A percentile compares a stretch with the other conserved stretches of the same genome.
These are phyloP conservation scores for Chenopodium formosanum DNA, from an alignment of 148 eudicot species.

Conservation along the genomic window DNA sequence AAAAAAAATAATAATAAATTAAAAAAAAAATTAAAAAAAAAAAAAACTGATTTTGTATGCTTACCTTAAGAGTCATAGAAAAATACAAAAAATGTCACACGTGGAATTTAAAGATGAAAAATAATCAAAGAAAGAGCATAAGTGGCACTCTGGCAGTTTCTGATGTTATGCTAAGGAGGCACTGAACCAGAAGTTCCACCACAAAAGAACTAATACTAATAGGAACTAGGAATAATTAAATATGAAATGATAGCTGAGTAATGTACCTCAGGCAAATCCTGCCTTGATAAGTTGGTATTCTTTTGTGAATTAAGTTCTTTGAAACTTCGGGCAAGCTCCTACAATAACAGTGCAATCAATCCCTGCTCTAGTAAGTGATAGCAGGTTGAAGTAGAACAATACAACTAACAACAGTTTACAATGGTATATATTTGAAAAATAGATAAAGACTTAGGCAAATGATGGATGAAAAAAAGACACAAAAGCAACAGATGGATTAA, in stretches of 20 bases:
- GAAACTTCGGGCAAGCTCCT: slow-evolving; percentile 40
- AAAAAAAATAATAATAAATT: background rate
- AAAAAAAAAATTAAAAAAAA: too few species aligned
- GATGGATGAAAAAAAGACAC: background rate
- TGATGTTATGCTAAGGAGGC: background rate
- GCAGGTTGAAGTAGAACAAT: background rate
- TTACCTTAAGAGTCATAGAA: background rate
- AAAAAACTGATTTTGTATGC: background rate
- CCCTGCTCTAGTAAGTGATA: background rate
- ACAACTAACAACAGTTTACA: background rate
- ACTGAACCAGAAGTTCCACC: background rate
- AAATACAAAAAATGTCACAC: background rate
- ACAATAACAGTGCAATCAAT: slow-evolving; percentile 23
- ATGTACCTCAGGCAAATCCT: slow-evolving; percentile 56
- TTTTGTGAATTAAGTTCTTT: slow-evolving; percentile 30
- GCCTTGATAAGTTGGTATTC: slow-evolving; percentile 39
- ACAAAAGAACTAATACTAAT: background rate
- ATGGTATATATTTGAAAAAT: background rate
- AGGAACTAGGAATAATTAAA: background rate
- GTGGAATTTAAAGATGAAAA: background rate
- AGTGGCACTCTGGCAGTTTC: background rate
- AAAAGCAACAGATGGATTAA: background rate
- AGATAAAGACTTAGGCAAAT: background rate
- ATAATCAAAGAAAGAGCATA: background rate
- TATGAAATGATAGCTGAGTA: slow-evolving; percentile 8